Evolutionary conservation across 2,329 filamentous ascomycete genomes (phyloP), one percentile per base, ranked within the genome.

Genomic region (Orbilia brochopaga): DNA sequence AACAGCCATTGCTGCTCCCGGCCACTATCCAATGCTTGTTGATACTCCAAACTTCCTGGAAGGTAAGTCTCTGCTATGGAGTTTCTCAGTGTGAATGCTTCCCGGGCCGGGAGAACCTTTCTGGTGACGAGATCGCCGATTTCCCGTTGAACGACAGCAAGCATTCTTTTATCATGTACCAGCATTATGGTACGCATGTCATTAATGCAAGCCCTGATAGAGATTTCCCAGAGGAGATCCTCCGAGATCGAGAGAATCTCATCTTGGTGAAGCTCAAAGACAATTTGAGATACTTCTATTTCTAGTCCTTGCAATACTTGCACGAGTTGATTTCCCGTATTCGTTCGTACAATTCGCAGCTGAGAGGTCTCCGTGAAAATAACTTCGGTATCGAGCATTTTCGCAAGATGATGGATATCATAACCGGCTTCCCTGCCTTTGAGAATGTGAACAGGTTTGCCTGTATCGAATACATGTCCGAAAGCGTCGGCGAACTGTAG

Each of bases 111-210:
- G 10, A 63, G 51, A 21, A 55, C 35, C 17, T 37, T 40, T 30
- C 52, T 52, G 2, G 27, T 13, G 19, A 73, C 54, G 3, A 82
- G 61, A 0, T 48, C n/a, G 2, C 72, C 60, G 0, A 80, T 61
- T 58, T 82, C 79, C 56, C 80, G 77, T 32, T 73, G 77, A 2
- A 82, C 69, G 8, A 82, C 77, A 8, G 80, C 80, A 0, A 82
- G 74, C 79, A 82, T 81, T 1, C 81, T 78, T 67, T 82, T 82
- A 73, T 82, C 81, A 63, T 82, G 81, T 0, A 80, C 78, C 0
- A 82, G 72, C 8, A 81, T 73, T 3, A 82, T 75, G 0, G 80
- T 82, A 0, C 80, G 78, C 74, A 81, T 75, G 61, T 82, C 80
- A 48, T 82, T 82, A 61, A 81, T 79, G 57, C 80, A 81, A 1